Evolutionary conservation across 2,329 filamentous ascomycete genomes (phyloP).

Genomic region (Aquanectria penicillioides): DNA sequence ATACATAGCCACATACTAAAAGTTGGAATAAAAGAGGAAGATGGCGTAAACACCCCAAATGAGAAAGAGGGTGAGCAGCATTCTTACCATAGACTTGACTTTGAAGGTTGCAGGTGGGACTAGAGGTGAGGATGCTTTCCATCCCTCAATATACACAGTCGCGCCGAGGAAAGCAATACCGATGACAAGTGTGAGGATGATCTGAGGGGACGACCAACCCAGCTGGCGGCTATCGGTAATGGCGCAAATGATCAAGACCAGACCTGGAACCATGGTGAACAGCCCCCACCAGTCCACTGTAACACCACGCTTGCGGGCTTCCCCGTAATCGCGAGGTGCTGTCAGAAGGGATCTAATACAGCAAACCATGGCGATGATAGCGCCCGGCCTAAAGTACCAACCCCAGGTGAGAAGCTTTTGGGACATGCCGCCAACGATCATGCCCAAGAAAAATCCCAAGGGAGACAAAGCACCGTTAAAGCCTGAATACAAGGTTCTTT

Average conservation of each 20-base stretch:
- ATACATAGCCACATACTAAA: slow-evolving; percentile 62
- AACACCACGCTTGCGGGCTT: slow-evolving; percentile 42
- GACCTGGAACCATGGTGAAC: slow-evolving; percentile 62
- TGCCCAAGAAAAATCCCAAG: slow-evolving; percentile 68
- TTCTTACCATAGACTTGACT: slow-evolving; percentile 67
- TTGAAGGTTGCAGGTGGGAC: slow-evolving; percentile 72
- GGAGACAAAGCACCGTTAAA: slow-evolving; percentile 67
- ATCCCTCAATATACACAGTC: slow-evolving; percentile 72
- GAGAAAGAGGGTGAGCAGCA: slow-evolving; percentile 63
- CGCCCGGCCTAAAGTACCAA: slow-evolving; percentile 76
- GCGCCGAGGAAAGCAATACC: slow-evolving; percentile 63
- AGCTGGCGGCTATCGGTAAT: slow-evolving; percentile 72
- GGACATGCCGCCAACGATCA: slow-evolving; percentile 71
- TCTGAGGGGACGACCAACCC: slow-evolving; percentile 73
- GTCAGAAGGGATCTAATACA: slow-evolving; percentile 56
- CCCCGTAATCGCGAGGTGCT: slow-evolving; percentile 48
- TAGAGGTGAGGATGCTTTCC: slow-evolving; percentile 68
- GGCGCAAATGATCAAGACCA: slow-evolving; percentile 74
- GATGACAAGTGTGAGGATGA: slow-evolving; percentile 66
- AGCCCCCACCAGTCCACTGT: slow-evolving; percentile 72
- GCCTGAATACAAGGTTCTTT: slow-evolving; percentile 71
- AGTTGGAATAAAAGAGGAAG: slow-evolving; percentile 69
- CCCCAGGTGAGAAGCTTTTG: slow-evolving; percentile 69
- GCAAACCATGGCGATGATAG: slow-evolving; percentile 55
- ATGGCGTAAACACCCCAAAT: slow-evolving; percentile 65